A percentile compares a stretch with the other conserved stretches of the same genome.
Conservation (phyloP, 1,284 basidiomycete genomes). For the Tylopilus sp. region DNA sequence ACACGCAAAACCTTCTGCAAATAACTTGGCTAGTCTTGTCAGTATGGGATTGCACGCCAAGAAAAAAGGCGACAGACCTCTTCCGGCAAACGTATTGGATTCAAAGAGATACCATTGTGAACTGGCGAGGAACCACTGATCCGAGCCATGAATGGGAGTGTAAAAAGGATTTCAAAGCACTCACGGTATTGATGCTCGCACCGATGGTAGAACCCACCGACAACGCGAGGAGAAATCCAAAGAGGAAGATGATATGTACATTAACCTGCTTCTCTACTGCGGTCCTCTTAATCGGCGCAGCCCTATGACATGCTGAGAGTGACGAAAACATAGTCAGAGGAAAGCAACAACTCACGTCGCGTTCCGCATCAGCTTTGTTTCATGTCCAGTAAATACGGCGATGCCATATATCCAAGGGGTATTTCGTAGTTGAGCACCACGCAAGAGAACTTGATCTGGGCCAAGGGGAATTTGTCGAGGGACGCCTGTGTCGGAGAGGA, state of each 20-base stretch:
- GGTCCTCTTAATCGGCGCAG: conserved; percentile 94
- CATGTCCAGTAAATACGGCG: conserved; percentile 93
- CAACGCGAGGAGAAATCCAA: conserved; percentile 80
- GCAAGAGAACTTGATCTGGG: conserved; percentile 90
- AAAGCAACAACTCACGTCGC: conserved; percentile 66
- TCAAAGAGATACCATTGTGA: conserved; percentile 82
- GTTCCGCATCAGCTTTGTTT: conserved; percentile 97
- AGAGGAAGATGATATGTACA: conserved; percentile 93
- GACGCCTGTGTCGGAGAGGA: conserved; percentile 52
- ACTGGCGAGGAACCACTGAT: conserved; percentile 74
- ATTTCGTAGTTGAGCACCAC: conserved; percentile 94
- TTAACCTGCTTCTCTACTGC: conserved; percentile 97
- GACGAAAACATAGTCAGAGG: background rate
- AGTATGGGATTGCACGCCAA: background rate
- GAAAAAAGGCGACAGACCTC: conserved; percentile 45
- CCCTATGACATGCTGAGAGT: conserved; percentile 40
- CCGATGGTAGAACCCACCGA: conserved; percentile 92
- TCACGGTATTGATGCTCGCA: conserved; percentile 71
- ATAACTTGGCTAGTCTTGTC: conserved; percentile 57
- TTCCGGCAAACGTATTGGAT: conserved; percentile 48
- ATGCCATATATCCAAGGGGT: conserved; percentile 96
- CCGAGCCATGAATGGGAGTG: conserved; percentile 4
- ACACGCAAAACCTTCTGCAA: conserved; percentile 63
- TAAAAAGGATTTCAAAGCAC: conserved; percentile 9
- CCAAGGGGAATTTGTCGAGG: conserved; percentile 85